phyloP scores from a whole-genome alignment of 768 basidiomycete genomes.

The Boletus edulis region DNA sequence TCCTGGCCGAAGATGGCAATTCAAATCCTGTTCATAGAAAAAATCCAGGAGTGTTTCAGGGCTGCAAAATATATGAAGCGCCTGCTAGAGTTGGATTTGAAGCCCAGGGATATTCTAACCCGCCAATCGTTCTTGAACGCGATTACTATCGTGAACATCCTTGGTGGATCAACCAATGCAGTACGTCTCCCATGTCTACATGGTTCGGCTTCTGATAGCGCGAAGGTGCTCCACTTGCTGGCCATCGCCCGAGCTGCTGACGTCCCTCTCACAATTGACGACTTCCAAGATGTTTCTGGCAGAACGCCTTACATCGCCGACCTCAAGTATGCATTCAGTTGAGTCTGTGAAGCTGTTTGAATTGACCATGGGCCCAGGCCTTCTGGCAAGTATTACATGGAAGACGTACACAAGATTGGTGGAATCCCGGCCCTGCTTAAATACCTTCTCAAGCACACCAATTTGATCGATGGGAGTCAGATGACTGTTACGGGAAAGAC shows the following conservation, averaged over 20 bases:
- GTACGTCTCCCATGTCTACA: slow-evolving; percentile 38
- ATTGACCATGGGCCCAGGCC: slow-evolving; percentile 48
- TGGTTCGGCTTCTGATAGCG: slow-evolving; percentile 4
- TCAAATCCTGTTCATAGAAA: slow-evolving; percentile 44
- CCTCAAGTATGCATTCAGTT: slow-evolving; percentile 51
- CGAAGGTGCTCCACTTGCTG: slow-evolving; percentile 75
- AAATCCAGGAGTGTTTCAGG: slow-evolving; percentile 76
- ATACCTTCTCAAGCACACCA: slow-evolving; percentile 74
- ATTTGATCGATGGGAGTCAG: slow-evolving; percentile 77
- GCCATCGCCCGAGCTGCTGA: slow-evolving; percentile 86
- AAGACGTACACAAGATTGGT: slow-evolving; percentile 83
- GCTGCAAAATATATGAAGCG: slow-evolving; percentile 76
- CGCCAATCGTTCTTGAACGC: slow-evolving; percentile 79
- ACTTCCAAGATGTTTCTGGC: slow-evolving; percentile 80
- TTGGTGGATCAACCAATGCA: slow-evolving; percentile 89
- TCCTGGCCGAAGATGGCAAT: not conserved
- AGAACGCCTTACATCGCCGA: slow-evolving; percentile 85
- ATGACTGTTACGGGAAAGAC: slow-evolving; percentile 92
- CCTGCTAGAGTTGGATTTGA: slow-evolving; percentile 74
- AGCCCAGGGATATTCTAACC: slow-evolving; percentile 76
- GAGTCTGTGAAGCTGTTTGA: not conserved
- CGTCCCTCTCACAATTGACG: slow-evolving; percentile 71
- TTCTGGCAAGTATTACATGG: slow-evolving; percentile 86
- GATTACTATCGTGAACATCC: slow-evolving; percentile 71
- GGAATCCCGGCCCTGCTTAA: slow-evolving; percentile 84